These are phyloP conservation scores for Penicillium argentinense DNA, from an alignment of 495 filamentous ascomycete species.

Conservation along the genomic window DNA sequence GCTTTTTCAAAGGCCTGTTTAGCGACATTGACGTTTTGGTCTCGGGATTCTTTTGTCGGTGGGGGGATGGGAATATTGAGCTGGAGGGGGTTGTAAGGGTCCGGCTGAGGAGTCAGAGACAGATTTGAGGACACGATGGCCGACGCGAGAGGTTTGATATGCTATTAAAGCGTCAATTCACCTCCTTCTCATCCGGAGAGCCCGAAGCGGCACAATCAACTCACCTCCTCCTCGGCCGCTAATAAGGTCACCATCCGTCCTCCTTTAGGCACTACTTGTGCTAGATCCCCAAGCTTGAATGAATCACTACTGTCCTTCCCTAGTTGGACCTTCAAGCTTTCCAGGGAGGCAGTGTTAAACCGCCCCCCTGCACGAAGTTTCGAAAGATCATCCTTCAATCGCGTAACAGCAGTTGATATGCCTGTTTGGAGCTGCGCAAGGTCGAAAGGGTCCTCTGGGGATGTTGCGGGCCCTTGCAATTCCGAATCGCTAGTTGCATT, in stretches of 20 bases:
- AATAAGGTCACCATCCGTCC: constrained; percentile 67
- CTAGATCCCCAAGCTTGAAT: constrained; percentile 63
- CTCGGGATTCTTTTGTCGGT: constrained; percentile 61
- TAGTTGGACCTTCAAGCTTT: constrained; percentile 61
- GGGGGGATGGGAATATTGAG: constrained; percentile 71
- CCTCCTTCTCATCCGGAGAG: constrained; percentile 61
- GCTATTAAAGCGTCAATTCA: constrained; percentile 54
- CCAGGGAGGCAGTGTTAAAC: constrained; percentile 67
- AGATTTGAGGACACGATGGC: constrained; percentile 67
- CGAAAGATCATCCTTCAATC: constrained; percentile 61
- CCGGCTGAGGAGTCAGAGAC: constrained; percentile 72
- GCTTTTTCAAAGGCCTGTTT: constrained; percentile 63
- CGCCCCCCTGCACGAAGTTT: constrained; percentile 65
- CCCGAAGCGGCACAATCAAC: too few species aligned
- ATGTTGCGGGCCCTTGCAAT: constrained; percentile 14
- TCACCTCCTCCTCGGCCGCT: constrained; percentile 60
- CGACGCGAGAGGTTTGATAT: constrained; percentile 69
- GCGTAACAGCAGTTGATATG: constrained; percentile 56
- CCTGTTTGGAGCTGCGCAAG: constrained; percentile 60
- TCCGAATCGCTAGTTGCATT: constrained; percentile 9
- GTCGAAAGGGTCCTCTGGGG: constrained; percentile 62
- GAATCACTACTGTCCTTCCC: constrained; percentile 53
- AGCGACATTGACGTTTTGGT: constrained; percentile 52
- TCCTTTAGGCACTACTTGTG: constrained; percentile 72
- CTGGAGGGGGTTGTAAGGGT: constrained; percentile 66